Base-by-base conservation (phyloP, 768 basidiomycete species). In the Sporobolomyces phaffii region DNA sequence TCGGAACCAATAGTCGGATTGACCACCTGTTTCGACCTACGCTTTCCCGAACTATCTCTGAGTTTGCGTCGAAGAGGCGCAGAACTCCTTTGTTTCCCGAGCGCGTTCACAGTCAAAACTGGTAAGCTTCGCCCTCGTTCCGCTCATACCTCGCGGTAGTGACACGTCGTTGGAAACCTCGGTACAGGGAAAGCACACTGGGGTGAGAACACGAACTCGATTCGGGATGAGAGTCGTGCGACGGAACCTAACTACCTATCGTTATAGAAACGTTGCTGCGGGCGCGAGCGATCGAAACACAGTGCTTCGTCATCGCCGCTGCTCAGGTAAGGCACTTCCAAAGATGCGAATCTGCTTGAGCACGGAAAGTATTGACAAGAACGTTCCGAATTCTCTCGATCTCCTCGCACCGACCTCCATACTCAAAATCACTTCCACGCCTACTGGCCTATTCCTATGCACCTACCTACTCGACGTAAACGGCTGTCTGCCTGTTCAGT, bases 251-350 rank as follows among this genome's bases (percentile, higher is more conserved):
- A 13, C 9, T 22, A 24, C 56, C 14, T 7, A 18, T 49, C 1
- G 8, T 31, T 18, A 10, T 45, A 72, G 68, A 74, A 36, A 58
- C 60, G 15, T 69, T 75, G 7, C 68, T 75, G 7, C 62, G 73
- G 2, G 73, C 74, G 5, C 53, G 75, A 5, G 75, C 75, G 0
- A 75, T 76, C 54, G 75, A 76, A 45, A 75, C 70, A 17, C 75
- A 76, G n/a, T 64, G 54, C 62, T 76, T 73, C 58, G 64, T 75
- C 34, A 48, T 76, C n/a, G 75, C 75, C 0, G 34, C 75, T 0
- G 74, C 74, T 0, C 75, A 74, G 60, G 64, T 68, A 0, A 49
- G 73, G 22, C 26, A 18, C 17, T 17, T n/a, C 29, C 20, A 31
- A n/a, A n/a, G 26, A 10, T 34, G 31, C 36, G 13, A 20, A 51